Evolutionary conservation across 2,329 filamentous ascomycete species (phyloP).

Genomic region (Tolypocladium album): DNA sequence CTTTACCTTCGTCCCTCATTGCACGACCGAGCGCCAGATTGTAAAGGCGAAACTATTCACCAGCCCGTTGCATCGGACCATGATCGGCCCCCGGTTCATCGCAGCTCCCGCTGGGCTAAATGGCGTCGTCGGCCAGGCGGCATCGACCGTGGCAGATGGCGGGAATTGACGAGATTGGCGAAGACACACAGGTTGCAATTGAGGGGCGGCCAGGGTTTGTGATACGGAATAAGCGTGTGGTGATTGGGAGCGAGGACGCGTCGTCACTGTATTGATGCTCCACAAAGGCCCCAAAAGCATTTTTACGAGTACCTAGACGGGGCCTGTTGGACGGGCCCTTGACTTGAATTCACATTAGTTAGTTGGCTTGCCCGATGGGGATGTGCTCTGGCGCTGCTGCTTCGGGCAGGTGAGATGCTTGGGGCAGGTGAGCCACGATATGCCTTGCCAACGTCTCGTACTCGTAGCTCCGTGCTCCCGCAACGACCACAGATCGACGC

Average conservation of each 20-base stretch:
- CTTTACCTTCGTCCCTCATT: neutral
- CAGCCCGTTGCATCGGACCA: neutral
- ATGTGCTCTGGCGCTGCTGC: neutral
- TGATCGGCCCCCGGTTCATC: neutral
- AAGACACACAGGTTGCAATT: neutral
- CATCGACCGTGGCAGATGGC: too few relatives aligned
- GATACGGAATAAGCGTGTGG: too few relatives aligned
- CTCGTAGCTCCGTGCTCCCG: neutral
- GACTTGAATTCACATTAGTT: too few relatives aligned
- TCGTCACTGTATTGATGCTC: too few relatives aligned
- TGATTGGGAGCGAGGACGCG: too few relatives aligned
- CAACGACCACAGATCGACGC: neutral
- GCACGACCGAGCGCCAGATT: neutral
- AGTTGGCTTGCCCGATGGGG: neutral
- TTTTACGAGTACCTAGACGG: too few relatives aligned
- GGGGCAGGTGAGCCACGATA: neutral
- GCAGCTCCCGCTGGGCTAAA: neutral
- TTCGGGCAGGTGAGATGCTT: too few relatives aligned
- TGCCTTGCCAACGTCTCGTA: neutral
- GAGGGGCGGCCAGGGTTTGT: neutral
- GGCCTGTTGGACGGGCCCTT: too few relatives aligned
- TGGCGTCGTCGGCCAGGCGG: too few relatives aligned
- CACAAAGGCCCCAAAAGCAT: too few relatives aligned
- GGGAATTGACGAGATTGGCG: neutral
- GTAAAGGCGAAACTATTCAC: neutral